Percentiles rank a stretch among this genome's conserved stretches.
phyloP scores from a whole-genome alignment of 805 yeast genomes.

The Nakazawaea wyomingensis region DNA sequence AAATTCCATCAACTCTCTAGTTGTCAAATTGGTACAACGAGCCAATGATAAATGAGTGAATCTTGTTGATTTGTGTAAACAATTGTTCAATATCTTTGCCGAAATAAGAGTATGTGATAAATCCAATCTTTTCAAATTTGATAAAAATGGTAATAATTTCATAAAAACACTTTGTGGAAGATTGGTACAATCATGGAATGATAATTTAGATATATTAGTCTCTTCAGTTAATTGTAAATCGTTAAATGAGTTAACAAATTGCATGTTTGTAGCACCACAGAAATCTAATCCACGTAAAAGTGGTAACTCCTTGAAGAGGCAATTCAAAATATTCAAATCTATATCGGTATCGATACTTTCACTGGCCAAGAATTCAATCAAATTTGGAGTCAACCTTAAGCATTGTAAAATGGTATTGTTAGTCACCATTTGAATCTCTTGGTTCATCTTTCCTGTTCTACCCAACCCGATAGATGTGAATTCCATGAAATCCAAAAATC shows the following conservation, averaged over 20 bases:
- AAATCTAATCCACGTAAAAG: constrained; percentile 71
- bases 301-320: constrained; percentile 48
- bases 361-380: constrained; percentile 74
- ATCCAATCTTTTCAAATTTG: constrained; percentile 62
- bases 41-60: constrained; percentile 72
- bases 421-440: constrained; percentile 88
- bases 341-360: constrained; percentile 85
- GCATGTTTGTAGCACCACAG: constrained; percentile 76
- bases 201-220: constrained; percentile 39
- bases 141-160: constrained; percentile 51
- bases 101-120: constrained; percentile 76
- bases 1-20: constrained; percentile 66
- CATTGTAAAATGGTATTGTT: constrained; percentile 62
- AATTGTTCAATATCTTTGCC: constrained; percentile 47
- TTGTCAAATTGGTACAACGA: constrained; percentile 61
- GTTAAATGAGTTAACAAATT: constrained; percentile 56
- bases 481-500: constrained; percentile 79
- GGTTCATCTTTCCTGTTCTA: constrained; percentile 83
- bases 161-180: constrained; percentile 53
- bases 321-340: constrained; percentile 49
- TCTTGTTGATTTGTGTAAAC: constrained; percentile 49
- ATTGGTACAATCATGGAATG: constrained; percentile 87
- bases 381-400: constrained; percentile 55
- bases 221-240: constrained; percentile 26
- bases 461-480: constrained; percentile 89